A percentile compares a stretch with the other conserved stretches of the same genome.
These are phyloP conservation scores for Mycotypha africana DNA, from an alignment of 371 early-diverging fungal genomes.

Conservation along the genomic window DNA sequence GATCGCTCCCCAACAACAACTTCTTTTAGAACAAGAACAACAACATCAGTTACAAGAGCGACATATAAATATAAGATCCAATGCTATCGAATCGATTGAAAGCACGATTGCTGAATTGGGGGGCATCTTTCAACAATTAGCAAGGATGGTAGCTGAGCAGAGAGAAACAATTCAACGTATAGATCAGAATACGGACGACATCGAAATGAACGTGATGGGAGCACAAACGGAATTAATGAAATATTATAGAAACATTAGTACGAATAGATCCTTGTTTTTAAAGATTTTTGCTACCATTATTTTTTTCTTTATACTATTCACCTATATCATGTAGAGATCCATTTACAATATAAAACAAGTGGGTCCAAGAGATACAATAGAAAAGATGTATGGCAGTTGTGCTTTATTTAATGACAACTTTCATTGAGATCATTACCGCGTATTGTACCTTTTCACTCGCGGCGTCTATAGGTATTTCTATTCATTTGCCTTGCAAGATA, in stretches of 20 bases:
- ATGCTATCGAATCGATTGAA: conserved; percentile 93
- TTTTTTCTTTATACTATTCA: conserved; percentile 49
- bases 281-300: conserved; percentile 87
- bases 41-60: conserved; percentile 44
- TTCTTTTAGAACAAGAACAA: no score
- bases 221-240: conserved; percentile 86
- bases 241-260: conserved; percentile 84
- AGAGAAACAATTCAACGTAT: conserved; percentile 90
- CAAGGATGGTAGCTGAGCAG: conserved; percentile 91
- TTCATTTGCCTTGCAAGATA: no score
- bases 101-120: conserved; percentile 96
- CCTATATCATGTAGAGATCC: conserved; percentile 31
- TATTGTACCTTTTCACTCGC: no score
- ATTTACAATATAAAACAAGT: not conserved
- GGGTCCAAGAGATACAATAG: no score
- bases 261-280: conserved; percentile 91
- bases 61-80: conserved; percentile 73
- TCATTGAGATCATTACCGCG: no score
- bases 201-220: conserved; percentile 85
- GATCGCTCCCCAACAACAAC: conserved; percentile 46
- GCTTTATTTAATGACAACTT: no score
- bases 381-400: no score
- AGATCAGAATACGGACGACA: conserved; percentile 90
- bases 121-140: conserved; percentile 89
- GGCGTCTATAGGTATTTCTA: no score